Evolutionary conservation across 148 eudicot genomes (phyloP), one percentile per base, ranked within the genome.

Genomic region (Vaccinium vitisidaea): DNA sequence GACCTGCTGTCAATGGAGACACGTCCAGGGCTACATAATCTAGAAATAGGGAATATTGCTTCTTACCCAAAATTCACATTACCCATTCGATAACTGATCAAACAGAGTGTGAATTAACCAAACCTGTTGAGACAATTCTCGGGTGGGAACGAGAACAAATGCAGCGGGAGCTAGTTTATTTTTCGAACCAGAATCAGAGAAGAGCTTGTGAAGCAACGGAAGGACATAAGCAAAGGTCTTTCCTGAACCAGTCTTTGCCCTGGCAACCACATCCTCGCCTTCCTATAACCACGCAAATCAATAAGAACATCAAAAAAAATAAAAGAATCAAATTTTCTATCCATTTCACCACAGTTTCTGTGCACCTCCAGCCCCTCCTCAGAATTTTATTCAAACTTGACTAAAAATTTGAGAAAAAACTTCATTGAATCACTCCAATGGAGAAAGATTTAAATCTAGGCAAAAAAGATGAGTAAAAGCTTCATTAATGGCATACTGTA

Each of bases 231-330:
- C 98, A 75, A 92, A 94, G 25, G 99, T 97, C 90, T 97, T 97
- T 4, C 98, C 99, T 1, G 99, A 97, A 56, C 99, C 99, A 1
- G 99, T 97, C 82, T 97, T 94, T 2, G 99, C 98, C 84, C 98
- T 89, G 4, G 99, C 98, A 82, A 97, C 94, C 25, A 97, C 98
- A 84, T 97, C 99, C 86, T 97, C 93, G 2, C 99, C 99, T 87
- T 94, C 95, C 99, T 95, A 83, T 43, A 80, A 55, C 23, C 32
- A 55, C 2, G 21, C 75, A 23, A 80, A 54, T 43, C 46, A 50
- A 30, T 21, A 56, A 13, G 74, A 30, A 46, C 0, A 75, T 12
- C 8, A 6, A 49, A 1, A 21, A 9, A 8, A 75, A 5, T 16
- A 43, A 18, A 36, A 55, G 50, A 8, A 16, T 43, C 58, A 16